Evolutionary conservation across 441 rosid species (phyloP).

Genomic region (Syzygium syzygioides): DNA sequence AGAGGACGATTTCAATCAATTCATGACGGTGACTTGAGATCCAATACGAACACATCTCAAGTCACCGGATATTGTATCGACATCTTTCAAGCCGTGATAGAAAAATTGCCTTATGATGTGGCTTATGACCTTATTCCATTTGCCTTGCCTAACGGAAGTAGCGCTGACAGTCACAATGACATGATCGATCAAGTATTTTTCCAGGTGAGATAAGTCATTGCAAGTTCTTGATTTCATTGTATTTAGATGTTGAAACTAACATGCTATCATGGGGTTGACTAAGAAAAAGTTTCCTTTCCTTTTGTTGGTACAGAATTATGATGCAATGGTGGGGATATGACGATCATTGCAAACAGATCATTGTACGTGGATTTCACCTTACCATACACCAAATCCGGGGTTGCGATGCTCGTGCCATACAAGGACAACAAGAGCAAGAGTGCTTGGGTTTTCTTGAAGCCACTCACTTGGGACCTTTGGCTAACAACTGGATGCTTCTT

Average conservation of each 20-base stretch:
- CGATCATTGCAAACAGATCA: constrained; percentile 46
- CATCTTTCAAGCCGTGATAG: constrained; percentile 38
- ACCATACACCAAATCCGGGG: constrained; percentile 49
- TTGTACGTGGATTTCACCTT: constrained; percentile 44
- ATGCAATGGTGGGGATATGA: constrained; percentile 59
- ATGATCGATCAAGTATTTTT: constrained; percentile 33
- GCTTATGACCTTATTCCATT: constrained; percentile 31
- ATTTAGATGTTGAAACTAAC: background rate
- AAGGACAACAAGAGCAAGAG: constrained; percentile 18
- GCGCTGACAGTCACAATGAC: constrained; percentile 30
- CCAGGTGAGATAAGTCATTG: too few species aligned
- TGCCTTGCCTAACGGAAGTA: constrained; percentile 13
- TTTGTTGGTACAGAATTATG: constrained; percentile 23
- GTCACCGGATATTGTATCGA: constrained; percentile 43
- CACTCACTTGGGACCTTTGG: constrained; percentile 59
- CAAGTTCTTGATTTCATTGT: too few species aligned
- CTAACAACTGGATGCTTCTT: constrained; percentile 28
- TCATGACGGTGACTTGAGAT: constrained; percentile 30
- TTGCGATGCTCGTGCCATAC: constrained; percentile 38
- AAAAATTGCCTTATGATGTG: constrained; percentile 36
- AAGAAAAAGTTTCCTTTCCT: background rate
- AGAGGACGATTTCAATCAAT: constrained; percentile 24
- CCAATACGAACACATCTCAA: background rate
- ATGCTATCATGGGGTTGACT: background rate
- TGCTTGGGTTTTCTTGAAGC: constrained; percentile 46